Base-by-base conservation (phyloP, 345 rosid species). In the Aquilaria yunnanensis region DNA sequence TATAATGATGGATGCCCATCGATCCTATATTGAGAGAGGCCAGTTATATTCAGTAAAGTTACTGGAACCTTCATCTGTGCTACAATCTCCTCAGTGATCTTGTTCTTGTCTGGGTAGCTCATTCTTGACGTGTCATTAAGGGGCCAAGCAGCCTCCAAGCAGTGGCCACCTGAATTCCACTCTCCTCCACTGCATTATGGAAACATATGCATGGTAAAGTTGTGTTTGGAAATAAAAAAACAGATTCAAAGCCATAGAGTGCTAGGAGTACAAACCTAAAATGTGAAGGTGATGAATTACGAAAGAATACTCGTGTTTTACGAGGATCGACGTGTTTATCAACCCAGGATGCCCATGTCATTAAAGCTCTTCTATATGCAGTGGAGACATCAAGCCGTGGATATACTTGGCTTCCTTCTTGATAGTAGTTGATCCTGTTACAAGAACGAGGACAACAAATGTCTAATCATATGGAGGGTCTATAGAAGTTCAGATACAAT, bases 101-200 rank as follows among this genome's bases (percentile, higher is more conserved):
- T 23, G 66, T 78, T 80, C 80, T 80, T 90, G 67, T 79, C 85
- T 0, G 83, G 73, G 65, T 67, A 47, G 57, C 47, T 62, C 5
- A 67, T 56, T 32, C 67, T 64, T 33, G 66, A 68, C 14, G 81
- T 78, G 63, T 58, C 60, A 30, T 77, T 83, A 30, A 88, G 79
- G 3, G 85, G 92, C 67, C 5, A 79, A 47, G 75, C 78, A 49
- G 94, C 90, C 74, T 84, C 94, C 62, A 47, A 62, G 31, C 98
- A 86, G 43, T 84, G 98, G 7, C 96, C 97, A 10, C 98, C 97
- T 9, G 90, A 81, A 80, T 88, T 87, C 96, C 98, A 86, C 64
- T 79, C 83, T 49, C 98, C 97, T 58, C 87, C 98, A 52, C 97
- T 85, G 73, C 61, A 48, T 13, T 47, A 59, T 30, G 63, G 59